Evolutionary conservation across 139 green algal genomes (phyloP).

Genomic region (Desmodesmus armatus): DNA sequence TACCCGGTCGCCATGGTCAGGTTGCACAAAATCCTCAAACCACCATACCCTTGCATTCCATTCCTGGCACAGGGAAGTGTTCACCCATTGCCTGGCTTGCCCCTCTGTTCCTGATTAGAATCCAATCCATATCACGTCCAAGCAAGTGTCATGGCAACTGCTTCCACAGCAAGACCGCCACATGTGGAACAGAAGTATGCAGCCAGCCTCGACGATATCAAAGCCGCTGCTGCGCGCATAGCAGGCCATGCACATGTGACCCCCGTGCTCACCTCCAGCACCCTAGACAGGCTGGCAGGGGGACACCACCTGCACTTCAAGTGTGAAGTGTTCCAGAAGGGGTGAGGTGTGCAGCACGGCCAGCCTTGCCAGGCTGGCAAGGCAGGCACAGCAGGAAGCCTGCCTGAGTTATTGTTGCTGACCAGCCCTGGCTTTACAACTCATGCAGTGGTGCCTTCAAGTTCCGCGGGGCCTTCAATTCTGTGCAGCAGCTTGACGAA

Average conservation of each 20-base stretch:
- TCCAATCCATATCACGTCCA: no score
- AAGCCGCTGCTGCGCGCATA: constrained; percentile 61
- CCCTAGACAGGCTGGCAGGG: not conserved
- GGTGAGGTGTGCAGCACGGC: not conserved
- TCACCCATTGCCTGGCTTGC: no score
- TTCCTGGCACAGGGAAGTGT: no score
- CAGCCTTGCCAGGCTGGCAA: not conserved
- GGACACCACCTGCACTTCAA: constrained; percentile 75
- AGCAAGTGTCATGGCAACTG: not conserved
- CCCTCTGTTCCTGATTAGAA: no score
- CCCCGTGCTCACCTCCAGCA: no score
- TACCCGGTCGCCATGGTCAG: no score
- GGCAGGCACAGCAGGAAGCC: not conserved
- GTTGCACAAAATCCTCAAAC: no score
- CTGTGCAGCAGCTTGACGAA: constrained; percentile 65
- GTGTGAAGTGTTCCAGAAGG: constrained; percentile 74
- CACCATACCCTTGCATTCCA: no score
- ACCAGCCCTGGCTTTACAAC: not conserved
- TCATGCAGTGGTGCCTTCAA: constrained; percentile 72
- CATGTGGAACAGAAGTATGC: not conserved
- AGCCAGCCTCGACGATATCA: constrained; percentile 50
- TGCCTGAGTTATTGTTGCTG: no score
- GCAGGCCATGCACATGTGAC: constrained; percentile 51
- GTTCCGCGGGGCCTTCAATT: constrained; percentile 78
- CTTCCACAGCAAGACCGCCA: not conserved